Conservation (phyloP, 1,284 basidiomycete species). For the Naganishia liquefaciens region DNA sequence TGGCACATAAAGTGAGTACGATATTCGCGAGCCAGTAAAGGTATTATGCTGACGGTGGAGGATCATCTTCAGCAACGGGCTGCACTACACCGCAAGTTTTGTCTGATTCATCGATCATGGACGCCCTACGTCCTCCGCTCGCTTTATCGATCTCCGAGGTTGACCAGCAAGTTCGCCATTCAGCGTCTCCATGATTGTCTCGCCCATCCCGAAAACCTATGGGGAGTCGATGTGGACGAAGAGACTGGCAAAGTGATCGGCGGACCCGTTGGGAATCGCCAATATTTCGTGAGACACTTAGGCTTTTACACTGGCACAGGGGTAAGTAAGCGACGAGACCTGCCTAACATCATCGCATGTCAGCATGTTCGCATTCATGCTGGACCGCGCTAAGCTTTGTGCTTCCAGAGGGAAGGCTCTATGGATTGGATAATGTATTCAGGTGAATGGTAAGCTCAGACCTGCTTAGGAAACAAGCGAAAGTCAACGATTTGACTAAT, state of each 20-base stretch:
- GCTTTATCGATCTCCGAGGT: conserved; percentile 21
- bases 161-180: conserved; percentile 30
- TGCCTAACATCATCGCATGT: too few species aligned
- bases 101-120: conserved; percentile 33
- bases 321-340: conserved; percentile 13
- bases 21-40: neutral
- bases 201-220: conserved; percentile 27
- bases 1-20: conserved; percentile 30
- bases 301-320: conserved; percentile 27
- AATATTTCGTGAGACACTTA: conserved; percentile 17
- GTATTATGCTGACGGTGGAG: neutral
- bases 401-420: conserved; percentile 25
- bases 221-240: conserved; percentile 22
- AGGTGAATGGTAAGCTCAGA: conserved; percentile 27
- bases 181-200: conserved; percentile 25
- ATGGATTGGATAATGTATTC: conserved; percentile 32
- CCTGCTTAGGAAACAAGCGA: neutral
- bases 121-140: conserved; percentile 32
- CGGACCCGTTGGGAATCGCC: conserved; percentile 18
- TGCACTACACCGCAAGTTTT: conserved; percentile 26
- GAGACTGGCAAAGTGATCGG: conserved; percentile 22
- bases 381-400: neutral
- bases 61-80: conserved; percentile 15
- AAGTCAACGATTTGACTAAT: neutral
- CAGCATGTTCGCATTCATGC: neutral